Evolutionary conservation across 1,284 basidiomycete genomes (phyloP).

Genomic region (Cutaneotrichosporon cutaneum): DNA sequence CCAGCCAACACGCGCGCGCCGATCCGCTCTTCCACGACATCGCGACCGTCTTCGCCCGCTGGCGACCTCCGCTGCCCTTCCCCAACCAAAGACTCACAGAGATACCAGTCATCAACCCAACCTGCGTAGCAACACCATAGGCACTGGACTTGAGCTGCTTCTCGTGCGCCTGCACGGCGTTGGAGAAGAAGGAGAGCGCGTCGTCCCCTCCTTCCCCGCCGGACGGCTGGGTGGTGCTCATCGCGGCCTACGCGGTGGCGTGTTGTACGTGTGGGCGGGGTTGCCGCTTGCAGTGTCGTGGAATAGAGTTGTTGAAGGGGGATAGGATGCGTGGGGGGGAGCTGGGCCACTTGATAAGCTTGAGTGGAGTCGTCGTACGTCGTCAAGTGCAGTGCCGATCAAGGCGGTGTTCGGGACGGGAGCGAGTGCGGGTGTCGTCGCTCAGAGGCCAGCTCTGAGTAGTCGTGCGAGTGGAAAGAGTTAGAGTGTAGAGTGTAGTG

Average conservation of each 20-base stretch:
- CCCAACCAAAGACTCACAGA: conserved; percentile 58
- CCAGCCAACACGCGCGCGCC: no score
- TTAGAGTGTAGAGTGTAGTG: background rate
- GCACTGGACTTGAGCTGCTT: conserved; percentile 56
- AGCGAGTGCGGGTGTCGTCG: background rate
- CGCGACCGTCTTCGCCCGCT: background rate
- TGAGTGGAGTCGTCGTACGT: no score
- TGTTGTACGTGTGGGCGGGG: background rate
- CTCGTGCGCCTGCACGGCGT: conserved; percentile 41
- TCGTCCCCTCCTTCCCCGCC: conserved; percentile 22
- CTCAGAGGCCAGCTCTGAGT: conserved; percentile 9
- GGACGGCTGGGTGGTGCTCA: conserved; percentile 25
- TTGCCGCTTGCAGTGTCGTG: no score
- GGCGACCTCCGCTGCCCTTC: background rate
- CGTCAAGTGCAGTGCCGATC: background rate
- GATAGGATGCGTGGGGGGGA: no score
- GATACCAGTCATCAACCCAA: conserved; percentile 67
- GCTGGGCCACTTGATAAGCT: no score
- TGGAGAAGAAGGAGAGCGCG: conserved; percentile 25
- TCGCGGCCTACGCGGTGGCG: background rate
- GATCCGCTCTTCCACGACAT: background rate
- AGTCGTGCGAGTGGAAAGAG: background rate
- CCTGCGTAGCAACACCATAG: conserved; percentile 77
- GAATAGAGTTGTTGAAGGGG: no score
- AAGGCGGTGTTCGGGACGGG: background rate